Conservation (phyloP, 2,329 filamentous ascomycete species). For the Dissoconium aciculare region DNA sequence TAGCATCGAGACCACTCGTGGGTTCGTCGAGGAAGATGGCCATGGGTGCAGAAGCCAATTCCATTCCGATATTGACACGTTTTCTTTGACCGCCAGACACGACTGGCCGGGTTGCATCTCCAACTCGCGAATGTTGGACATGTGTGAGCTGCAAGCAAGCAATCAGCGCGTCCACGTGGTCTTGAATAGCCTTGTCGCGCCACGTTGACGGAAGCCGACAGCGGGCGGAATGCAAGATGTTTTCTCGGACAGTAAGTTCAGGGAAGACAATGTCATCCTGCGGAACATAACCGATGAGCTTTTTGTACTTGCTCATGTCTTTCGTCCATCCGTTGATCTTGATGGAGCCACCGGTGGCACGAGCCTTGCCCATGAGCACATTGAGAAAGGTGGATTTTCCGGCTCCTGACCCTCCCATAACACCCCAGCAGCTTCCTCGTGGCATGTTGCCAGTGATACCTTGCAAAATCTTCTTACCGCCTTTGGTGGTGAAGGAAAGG, state of each 20-base stretch:
- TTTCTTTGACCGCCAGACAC: slow-evolving; percentile 46
- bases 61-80: slow-evolving; percentile 43
- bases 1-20: slow-evolving; percentile 32
- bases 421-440: slow-evolving; percentile 39
- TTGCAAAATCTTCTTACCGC: slow-evolving; percentile 31
- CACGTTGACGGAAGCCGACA: slow-evolving; percentile 40
- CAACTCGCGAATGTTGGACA: slow-evolving; percentile 38
- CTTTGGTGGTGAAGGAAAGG: slow-evolving; percentile 22
- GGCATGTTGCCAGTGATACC: slow-evolving; percentile 42
- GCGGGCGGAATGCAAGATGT: slow-evolving; percentile 44
- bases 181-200: slow-evolving; percentile 35
- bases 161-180: slow-evolving; percentile 43
- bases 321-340: slow-evolving; percentile 37
- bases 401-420: slow-evolving; percentile 47
- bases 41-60: slow-evolving; percentile 43
- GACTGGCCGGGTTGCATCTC: slow-evolving; percentile 36
- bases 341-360: slow-evolving; percentile 35
- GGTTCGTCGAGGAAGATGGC: slow-evolving; percentile 25
- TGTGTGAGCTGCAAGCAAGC: slow-evolving; percentile 39
- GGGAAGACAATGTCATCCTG: slow-evolving; percentile 47
- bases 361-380: slow-evolving; percentile 45
- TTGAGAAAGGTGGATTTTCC: slow-evolving; percentile 47
- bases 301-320: slow-evolving; percentile 38
- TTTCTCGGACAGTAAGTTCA: slow-evolving; percentile 46
- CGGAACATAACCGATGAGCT: slow-evolving; percentile 47